phyloP scores from a whole-genome alignment of 768 basidiomycete species.

The Mycena rebaudengoi region DNA sequence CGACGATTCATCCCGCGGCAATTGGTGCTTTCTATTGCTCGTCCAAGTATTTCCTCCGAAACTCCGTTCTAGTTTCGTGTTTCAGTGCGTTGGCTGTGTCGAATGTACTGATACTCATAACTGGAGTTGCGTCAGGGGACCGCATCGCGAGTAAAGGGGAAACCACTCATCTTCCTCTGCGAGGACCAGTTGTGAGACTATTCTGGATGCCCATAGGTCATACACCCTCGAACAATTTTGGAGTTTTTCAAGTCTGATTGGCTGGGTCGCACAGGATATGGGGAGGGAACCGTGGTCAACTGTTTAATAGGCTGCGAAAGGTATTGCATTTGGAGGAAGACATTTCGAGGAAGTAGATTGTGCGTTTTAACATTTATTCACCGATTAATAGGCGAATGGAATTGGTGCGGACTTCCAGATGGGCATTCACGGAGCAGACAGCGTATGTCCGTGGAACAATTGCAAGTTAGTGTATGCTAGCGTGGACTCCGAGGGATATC shows the following conservation, averaged over 20 bases:
- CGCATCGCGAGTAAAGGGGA: neutral
- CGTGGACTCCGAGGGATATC: too few relatives aligned
- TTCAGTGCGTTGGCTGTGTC: slow-evolving; percentile 10
- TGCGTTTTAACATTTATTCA: neutral
- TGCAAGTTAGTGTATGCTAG: too few relatives aligned
- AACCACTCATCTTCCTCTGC: slow-evolving; percentile 34
- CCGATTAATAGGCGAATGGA: too few relatives aligned
- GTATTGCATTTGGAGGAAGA: slow-evolving; percentile 7
- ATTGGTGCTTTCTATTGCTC: slow-evolving; percentile 45
- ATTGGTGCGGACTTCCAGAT: too few relatives aligned
- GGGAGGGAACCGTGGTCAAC: neutral
- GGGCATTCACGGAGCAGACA: too few relatives aligned
- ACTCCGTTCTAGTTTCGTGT: slow-evolving; percentile 32
- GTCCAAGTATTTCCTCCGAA: slow-evolving; percentile 46
- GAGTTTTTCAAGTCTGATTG: slow-evolving; percentile 46
- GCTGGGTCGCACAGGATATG: neutral
- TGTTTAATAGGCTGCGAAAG: neutral
- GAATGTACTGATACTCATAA: slow-evolving; percentile 10
- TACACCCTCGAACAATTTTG: slow-evolving; percentile 48
- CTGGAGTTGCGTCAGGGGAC: too few relatives aligned
- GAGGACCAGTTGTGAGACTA: slow-evolving; percentile 41
- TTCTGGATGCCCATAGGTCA: slow-evolving; percentile 36
- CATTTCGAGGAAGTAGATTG: neutral
- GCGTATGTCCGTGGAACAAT: too few relatives aligned
- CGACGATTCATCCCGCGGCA: slow-evolving; percentile 48